Conservation (phyloP, 345 rosid species). For the Brassica napus region DNA sequence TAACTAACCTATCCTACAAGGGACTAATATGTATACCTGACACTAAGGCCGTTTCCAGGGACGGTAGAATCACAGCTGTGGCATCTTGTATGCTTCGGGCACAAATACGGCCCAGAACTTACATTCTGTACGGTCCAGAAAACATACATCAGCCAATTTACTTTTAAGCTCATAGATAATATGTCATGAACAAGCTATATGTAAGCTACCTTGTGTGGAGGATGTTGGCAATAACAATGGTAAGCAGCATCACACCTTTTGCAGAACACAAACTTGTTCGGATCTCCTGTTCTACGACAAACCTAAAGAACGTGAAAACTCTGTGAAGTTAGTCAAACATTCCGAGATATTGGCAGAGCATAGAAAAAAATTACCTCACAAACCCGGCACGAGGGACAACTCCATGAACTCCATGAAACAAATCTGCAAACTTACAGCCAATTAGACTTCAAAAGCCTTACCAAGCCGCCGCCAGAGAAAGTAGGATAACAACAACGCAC, state of each 20-base stretch:
- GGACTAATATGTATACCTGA: slow-evolving; percentile 58
- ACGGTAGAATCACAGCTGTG: slow-evolving; percentile 96
- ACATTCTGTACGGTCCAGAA: slow-evolving; percentile 67
- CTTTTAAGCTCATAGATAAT: slow-evolving; percentile 8
- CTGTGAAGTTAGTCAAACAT: slow-evolving; percentile 13
- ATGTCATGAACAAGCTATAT: slow-evolving; percentile 15
- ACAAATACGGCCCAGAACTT: slow-evolving; percentile 93
- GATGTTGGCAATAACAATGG: slow-evolving; percentile 99
- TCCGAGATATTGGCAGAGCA: not conserved
- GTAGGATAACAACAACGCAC: slow-evolving; percentile 36
- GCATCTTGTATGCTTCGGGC: slow-evolving; percentile 93
- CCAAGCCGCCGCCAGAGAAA: not conserved
- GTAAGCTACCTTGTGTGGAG: slow-evolving; percentile 85
- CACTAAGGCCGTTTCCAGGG: slow-evolving; percentile 98
- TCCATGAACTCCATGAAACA: slow-evolving; percentile 99
- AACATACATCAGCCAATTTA: slow-evolving; percentile 11
- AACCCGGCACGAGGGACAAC: slow-evolving; percentile 83
- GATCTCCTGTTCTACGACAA: slow-evolving; percentile 96
- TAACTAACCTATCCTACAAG: slow-evolving; percentile 1
- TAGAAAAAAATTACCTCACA: slow-evolving; percentile 67
- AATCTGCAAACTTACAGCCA: slow-evolving; percentile 59
- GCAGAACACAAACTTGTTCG: slow-evolving; percentile 95
- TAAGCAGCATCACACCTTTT: slow-evolving; percentile 96
- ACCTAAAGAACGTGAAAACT: slow-evolving; percentile 45
- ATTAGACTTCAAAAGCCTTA: slow-evolving; percentile 14